These are phyloP conservation scores for Fusarium subtropicale DNA, from an alignment of 2,329 filamentous ascomycete species.

Conservation along the genomic window DNA sequence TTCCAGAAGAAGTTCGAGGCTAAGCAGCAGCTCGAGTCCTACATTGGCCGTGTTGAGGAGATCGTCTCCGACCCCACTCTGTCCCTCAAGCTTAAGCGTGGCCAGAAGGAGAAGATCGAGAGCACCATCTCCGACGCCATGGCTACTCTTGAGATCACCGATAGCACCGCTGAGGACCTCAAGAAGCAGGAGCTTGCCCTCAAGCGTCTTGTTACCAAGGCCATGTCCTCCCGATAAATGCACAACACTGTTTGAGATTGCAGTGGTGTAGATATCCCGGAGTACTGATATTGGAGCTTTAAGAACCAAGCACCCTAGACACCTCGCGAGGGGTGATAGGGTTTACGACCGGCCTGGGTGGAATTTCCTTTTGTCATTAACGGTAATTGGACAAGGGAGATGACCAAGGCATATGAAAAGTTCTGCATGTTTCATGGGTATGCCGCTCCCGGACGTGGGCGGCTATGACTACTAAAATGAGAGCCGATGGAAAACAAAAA, in stretches of 20 bases:
- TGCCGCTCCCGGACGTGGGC: constrained; percentile 41
- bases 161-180: constrained; percentile 89
- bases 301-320: constrained; percentile 36
- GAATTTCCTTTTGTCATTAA: constrained; percentile 48
- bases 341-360: constrained; percentile 33
- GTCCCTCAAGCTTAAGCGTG: constrained; percentile 97
- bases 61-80: constrained; percentile 96
- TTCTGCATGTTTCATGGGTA: constrained; percentile 51
- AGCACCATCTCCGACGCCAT: constrained; percentile 96
- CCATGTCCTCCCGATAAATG: constrained; percentile 88
- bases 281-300: constrained; percentile 33
- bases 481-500: constrained; percentile 43
- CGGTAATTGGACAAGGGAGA: constrained; percentile 50
- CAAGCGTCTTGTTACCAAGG: constrained; percentile 98
- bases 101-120: constrained; percentile 99
- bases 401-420: constrained; percentile 52
- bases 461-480: constrained; percentile 48
- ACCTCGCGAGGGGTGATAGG: constrained; percentile 33
- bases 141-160: constrained; percentile 95
- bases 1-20: constrained; percentile 99
- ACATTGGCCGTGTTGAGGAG: constrained; percentile 98
- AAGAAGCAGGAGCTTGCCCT: constrained; percentile 99
- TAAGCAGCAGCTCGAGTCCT: constrained; percentile 98
- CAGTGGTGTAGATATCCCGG: constrained; percentile 35
- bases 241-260: constrained; percentile 29